A percentile compares a stretch with the other conserved stretches of the same genome.
These are phyloP conservation scores for Ballota nigra DNA, from an alignment of 257 asterid species.

Conservation along the genomic window DNA sequence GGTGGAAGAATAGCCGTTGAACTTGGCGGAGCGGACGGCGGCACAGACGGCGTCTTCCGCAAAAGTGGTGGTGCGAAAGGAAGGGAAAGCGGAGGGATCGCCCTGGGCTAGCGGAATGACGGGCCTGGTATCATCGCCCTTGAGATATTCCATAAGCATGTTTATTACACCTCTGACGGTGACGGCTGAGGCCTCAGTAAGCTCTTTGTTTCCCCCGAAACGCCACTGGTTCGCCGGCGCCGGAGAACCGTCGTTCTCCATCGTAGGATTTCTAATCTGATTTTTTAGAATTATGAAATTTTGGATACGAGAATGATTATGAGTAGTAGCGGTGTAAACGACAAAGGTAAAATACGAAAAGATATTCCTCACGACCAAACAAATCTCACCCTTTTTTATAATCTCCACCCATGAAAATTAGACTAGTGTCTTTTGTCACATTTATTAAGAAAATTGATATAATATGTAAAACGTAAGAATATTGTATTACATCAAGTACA, in stretches of 20 bases:
- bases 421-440: too few species aligned
- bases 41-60: slow-evolving; percentile 68
- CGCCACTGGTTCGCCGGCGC: slow-evolving; percentile 38
- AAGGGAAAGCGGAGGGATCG: slow-evolving; percentile 82
- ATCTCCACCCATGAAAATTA: too few species aligned
- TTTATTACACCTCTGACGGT: slow-evolving; percentile 55
- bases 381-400: too few species aligned
- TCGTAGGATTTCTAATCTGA: neutral
- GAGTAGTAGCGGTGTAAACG: neutral
- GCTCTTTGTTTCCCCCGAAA: slow-evolving; percentile 45
- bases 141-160: slow-evolving; percentile 38
- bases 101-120: slow-evolving; percentile 73
- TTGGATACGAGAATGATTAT: neutral
- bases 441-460: too few species aligned
- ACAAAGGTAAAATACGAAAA: neutral
- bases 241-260: slow-evolving; percentile 39
- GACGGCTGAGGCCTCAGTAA: slow-evolving; percentile 41
- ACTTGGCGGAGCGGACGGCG: slow-evolving; percentile 57
- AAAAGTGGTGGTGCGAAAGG: slow-evolving; percentile 47
- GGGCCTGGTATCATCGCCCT: slow-evolving; percentile 42
- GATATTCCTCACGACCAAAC: too few species aligned
- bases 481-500: too few species aligned
- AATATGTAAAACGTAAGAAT: too few species aligned
- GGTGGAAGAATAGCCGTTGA: slow-evolving; percentile 69
- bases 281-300: neutral